These are phyloP conservation scores for Oropetium thomaeum DNA, from an alignment of 176 grass and related monocot genomes.

Conservation along the genomic window DNA sequence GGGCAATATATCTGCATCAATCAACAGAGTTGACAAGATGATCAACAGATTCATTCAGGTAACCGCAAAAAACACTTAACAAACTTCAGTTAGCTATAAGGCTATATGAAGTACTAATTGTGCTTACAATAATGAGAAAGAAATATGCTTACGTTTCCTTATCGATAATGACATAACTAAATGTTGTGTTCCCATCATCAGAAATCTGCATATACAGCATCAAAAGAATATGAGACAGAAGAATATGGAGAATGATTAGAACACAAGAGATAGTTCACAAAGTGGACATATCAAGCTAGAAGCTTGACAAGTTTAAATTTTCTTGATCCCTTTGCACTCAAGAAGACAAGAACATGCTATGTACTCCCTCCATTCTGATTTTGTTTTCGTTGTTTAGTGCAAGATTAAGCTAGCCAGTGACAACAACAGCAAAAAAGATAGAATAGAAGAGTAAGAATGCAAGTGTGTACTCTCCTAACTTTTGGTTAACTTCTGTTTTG, in stretches of 20 bases:
- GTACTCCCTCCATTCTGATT: too few species aligned
- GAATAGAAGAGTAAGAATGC: too few species aligned
- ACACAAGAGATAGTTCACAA: neutral
- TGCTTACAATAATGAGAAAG: neutral
- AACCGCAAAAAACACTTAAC: neutral
- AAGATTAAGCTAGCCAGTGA: too few species aligned
- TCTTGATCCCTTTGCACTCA: neutral
- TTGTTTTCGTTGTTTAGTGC: too few species aligned
- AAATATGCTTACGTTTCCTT: neutral
- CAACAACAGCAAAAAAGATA: too few species aligned
- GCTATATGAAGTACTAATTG: neutral
- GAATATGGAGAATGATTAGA: neutral
- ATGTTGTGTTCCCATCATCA: neutral
- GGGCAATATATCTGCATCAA: neutral
- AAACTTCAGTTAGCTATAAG: neutral
- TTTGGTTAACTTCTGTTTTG: neutral
- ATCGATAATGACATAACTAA: neutral
- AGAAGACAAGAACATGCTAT: neutral
- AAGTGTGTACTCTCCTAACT: neutral
- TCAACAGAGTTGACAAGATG: neutral
- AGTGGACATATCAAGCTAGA: neutral
- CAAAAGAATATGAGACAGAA: neutral
- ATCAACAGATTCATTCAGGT: neutral
- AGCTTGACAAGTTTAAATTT: neutral
- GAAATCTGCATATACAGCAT: neutral